phyloP scores from a whole-genome alignment of 768 basidiomycete species.

The Lentinula edodes region DNA sequence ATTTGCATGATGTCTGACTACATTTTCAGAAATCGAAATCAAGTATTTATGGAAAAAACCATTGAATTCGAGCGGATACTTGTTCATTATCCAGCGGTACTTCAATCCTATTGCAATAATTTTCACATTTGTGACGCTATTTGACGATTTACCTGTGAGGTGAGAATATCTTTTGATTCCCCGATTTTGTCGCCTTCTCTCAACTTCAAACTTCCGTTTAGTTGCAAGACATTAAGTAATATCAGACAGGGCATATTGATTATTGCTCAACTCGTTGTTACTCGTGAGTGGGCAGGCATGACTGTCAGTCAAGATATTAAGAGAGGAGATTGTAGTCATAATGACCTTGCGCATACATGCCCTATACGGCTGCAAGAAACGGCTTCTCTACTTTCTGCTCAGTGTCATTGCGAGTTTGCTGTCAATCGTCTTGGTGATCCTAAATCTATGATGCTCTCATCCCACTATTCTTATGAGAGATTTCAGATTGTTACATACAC shows the following conservation, averaged over 20 bases:
- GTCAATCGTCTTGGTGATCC: background rate
- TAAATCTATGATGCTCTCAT: no score
- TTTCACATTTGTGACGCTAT: background rate
- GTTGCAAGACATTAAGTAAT: background rate
- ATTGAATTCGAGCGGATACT: background rate
- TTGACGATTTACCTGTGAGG: slow-evolving; percentile 1
- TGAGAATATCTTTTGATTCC: background rate
- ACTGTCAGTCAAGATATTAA: background rate
- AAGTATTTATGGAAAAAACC: background rate
- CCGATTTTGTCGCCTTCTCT: no score
- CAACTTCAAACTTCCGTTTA: background rate
- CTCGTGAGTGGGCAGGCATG: background rate
- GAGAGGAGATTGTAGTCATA: background rate
- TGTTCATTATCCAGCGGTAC: background rate
- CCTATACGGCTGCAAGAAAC: background rate
- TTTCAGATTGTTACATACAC: background rate
- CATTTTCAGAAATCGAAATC: background rate
- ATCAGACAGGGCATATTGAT: background rate
- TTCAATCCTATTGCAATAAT: background rate
- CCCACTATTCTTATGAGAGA: no score
- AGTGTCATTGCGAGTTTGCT: background rate
- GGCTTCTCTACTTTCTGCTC: background rate
- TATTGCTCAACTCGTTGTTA: background rate
- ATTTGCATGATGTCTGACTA: no score
- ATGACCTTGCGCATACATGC: background rate